Evolutionary conservation across 2,329 filamentous ascomycete genomes (phyloP).

Genomic region (Xylaria sp.): DNA sequence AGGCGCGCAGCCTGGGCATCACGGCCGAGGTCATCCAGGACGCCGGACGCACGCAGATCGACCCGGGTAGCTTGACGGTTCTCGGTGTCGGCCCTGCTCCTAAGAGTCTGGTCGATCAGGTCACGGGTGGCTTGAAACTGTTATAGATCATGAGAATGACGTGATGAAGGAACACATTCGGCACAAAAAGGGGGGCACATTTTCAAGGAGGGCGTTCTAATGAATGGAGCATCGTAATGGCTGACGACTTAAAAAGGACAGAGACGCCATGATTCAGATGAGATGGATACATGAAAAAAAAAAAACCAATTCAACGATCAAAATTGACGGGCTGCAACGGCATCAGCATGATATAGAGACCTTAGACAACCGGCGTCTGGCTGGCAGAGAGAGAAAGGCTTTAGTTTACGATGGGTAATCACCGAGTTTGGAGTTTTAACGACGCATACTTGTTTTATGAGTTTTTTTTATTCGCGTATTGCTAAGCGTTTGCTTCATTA

Average conservation of each 20-base stretch:
- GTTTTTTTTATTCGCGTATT: background rate
- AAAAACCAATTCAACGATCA: background rate
- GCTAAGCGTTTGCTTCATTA: too few species aligned
- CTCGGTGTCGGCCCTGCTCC: slow-evolving; percentile 78
- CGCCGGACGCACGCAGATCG: slow-evolving; percentile 96
- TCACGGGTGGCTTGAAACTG: slow-evolving; percentile 41
- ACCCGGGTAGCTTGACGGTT: slow-evolving; percentile 85
- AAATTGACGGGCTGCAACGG: background rate
- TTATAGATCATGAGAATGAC: slow-evolving; percentile 18
- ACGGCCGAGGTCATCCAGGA: slow-evolving; percentile 89
- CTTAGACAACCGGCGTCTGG: slow-evolving; percentile 7
- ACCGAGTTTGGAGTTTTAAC: background rate
- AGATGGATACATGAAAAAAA: too few species aligned
- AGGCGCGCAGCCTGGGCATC: slow-evolving; percentile 76
- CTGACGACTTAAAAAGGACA: background rate
- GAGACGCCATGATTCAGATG: too few species aligned
- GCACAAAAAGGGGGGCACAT: background rate
- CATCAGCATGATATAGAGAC: slow-evolving; percentile 4
- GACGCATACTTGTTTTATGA: background rate
- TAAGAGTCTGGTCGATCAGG: slow-evolving; percentile 76
- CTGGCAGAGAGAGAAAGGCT: background rate
- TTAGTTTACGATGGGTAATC: background rate
- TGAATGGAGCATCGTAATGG: background rate
- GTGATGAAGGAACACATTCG: background rate
- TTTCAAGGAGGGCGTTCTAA: background rate